Conservation (phyloP, 768 basidiomycete species). For the Phlegmacium glaucopus region DNA sequence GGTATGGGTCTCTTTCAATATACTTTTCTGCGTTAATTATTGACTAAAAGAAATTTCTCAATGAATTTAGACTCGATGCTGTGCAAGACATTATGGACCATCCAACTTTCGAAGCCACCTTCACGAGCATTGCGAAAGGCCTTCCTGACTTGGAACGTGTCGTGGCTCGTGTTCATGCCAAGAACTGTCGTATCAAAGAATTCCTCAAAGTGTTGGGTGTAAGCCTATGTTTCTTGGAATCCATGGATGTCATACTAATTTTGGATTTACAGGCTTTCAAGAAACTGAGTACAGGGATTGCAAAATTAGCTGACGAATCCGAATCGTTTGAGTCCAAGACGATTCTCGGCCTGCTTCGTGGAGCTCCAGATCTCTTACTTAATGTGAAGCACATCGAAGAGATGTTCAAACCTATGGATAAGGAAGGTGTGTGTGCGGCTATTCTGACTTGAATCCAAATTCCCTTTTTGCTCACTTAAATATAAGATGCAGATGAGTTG, state of each 20-base stretch:
- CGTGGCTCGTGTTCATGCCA: slow-evolving; percentile 93
- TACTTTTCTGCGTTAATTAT: background rate
- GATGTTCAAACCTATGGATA: slow-evolving; percentile 58
- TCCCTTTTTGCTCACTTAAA: slow-evolving; percentile 2
- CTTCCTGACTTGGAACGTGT: slow-evolving; percentile 92
- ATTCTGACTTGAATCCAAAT: background rate
- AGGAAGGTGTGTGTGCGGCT: slow-evolving; percentile 48
- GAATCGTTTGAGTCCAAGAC: slow-evolving; percentile 76
- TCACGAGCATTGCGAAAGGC: slow-evolving; percentile 72
- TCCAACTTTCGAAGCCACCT: slow-evolving; percentile 71
- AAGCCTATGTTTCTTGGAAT: slow-evolving; percentile 9
- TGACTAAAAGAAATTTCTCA: background rate
- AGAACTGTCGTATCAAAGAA: slow-evolving; percentile 81
- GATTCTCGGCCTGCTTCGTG: slow-evolving; percentile 69
- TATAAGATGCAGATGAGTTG: slow-evolving; percentile 62
- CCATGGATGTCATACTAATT: background rate
- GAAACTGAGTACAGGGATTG: slow-evolving; percentile 65
- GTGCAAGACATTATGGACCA: slow-evolving; percentile 88
- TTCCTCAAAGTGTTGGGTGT: slow-evolving; percentile 84
- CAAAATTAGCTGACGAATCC: slow-evolving; percentile 56
- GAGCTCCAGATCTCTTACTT: slow-evolving; percentile 75
- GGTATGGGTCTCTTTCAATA: no score
- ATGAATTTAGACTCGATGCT: slow-evolving; percentile 75
- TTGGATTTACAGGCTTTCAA: slow-evolving; percentile 59
- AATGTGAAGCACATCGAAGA: slow-evolving; percentile 70